Base-by-base conservation (phyloP, 495 filamentous ascomycete species). In the Xylaria curta region DNA sequence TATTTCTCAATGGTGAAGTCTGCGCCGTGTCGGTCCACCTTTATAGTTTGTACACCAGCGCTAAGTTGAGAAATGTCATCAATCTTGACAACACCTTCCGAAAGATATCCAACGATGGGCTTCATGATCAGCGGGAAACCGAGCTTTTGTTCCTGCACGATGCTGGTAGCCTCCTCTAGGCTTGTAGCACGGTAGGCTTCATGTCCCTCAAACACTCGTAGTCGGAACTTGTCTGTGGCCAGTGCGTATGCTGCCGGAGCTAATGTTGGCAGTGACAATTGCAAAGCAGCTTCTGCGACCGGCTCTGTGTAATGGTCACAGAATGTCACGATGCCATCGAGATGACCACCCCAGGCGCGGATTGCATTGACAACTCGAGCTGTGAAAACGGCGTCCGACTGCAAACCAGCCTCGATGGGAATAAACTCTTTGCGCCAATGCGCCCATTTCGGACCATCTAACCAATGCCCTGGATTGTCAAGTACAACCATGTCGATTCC, bases 101-200 rank as follows among this genome's bases (percentile, higher is more conserved):
- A 60, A 10, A 21, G n/a, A 21, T 26, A 60, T n/a, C 58, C 58
- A 36, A n/a, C 33, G 17, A 21, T 5, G 58, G 58, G 58, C 13
- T 60, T 60, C n/a, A 60, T 60, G 33, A 60, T 60, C 8, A 60
- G 58, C 19, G 58, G 58, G 58, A 36, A 60, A 7, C 19, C 58
- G 13, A 36, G 15, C 31, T 38, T 36, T 12, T 31, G 4, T 31
- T 15, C 24, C 28, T 26, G 31, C 28, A 26, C 58, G n/a, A 60
- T n/a, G 28, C n/a, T 60, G 17, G 33, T 36, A 19, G 58, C 58
- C 19, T 60, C 58, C 4, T 60, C n/a, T 9, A 38, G 33, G 33
- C 58, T 60, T 9, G 58, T 26, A 21, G 24, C 31, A 33, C 28
- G 31, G 19, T 60, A 38, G 58, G 62, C 36, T 26, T 46, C 40